Conservation (phyloP, 495 filamentous ascomycete genomes). For the Xylaria venustula region DNA sequence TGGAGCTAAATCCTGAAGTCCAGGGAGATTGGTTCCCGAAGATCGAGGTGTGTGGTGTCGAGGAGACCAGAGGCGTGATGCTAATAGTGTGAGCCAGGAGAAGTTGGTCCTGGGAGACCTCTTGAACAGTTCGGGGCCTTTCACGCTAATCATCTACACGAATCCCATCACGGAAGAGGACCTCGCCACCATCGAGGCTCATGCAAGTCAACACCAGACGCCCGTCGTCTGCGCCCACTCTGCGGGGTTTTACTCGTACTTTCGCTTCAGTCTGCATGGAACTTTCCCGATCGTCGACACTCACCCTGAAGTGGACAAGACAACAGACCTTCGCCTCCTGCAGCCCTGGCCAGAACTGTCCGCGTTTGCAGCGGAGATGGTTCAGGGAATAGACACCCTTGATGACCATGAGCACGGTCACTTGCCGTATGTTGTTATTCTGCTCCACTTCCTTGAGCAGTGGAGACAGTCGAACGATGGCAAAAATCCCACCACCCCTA, state of each 20-base stretch:
- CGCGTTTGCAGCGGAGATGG: slow-evolving; percentile 59
- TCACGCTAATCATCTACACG: slow-evolving; percentile 74
- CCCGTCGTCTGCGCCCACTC: slow-evolving; percentile 83
- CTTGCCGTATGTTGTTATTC: slow-evolving; percentile 80
- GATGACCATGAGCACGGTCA: slow-evolving; percentile 87
- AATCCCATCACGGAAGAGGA: slow-evolving; percentile 62
- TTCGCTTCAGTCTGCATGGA: slow-evolving; percentile 70
- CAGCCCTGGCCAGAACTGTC: slow-evolving; percentile 85
- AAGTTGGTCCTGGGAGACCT: slow-evolving; percentile 23
- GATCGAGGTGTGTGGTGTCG: slow-evolving; percentile 28
- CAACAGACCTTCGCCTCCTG: slow-evolving; percentile 80
- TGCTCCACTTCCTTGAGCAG: slow-evolving; percentile 80
- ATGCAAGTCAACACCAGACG: slow-evolving; percentile 59
- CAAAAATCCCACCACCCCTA: slow-evolving; percentile 67
- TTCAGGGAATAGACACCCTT: slow-evolving; percentile 64
- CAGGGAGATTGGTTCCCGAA: slow-evolving; percentile 61
- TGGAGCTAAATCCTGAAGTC: slow-evolving; percentile 96
- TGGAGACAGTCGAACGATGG: slow-evolving; percentile 78
- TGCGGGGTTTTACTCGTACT: slow-evolving; percentile 83
- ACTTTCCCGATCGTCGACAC: slow-evolving; percentile 95
- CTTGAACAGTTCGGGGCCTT: slow-evolving; percentile 49
- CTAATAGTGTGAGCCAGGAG: slow-evolving; percentile 20
- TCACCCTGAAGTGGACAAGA: slow-evolving; percentile 84
- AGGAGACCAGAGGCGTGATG: slow-evolving; percentile 15
- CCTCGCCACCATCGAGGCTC: slow-evolving; percentile 56